Evolutionary conservation across 768 basidiomycete species (phyloP).

Genomic region (Kwoniella sp.): DNA sequence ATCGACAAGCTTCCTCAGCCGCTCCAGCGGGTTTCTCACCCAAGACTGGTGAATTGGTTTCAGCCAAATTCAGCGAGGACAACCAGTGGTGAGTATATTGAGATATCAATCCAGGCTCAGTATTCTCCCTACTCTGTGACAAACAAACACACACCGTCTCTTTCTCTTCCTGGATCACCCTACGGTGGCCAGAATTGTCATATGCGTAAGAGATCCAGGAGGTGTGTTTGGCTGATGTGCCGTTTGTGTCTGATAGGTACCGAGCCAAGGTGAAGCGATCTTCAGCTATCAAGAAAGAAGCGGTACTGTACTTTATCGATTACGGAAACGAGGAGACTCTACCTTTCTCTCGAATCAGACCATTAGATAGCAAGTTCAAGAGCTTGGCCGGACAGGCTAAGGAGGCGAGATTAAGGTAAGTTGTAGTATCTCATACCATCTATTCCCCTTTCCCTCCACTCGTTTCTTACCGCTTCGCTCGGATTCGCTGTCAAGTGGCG

Average conservation of each 20-base stretch:
- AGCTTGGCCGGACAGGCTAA: conserved; percentile 88
- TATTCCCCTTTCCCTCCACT: too few relatives aligned
- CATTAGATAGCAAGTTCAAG: conserved; percentile 87
- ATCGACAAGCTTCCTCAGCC: conserved; percentile 64
- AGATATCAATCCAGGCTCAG: too few relatives aligned
- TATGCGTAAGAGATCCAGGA: too few relatives aligned
- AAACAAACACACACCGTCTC: too few relatives aligned
- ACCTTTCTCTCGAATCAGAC: conserved; percentile 73
- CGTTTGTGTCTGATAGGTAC: conserved; percentile 59
- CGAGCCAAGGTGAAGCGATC: conserved; percentile 84
- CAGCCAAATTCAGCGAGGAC: conserved; percentile 79
- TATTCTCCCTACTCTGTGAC: too few relatives aligned
- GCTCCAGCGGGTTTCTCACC: conserved; percentile 73
- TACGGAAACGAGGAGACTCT: conserved; percentile 87
- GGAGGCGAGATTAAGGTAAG: conserved; percentile 83
- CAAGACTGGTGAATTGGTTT: conserved; percentile 83
- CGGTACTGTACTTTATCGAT: conserved; percentile 86
- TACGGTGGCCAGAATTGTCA: too few relatives aligned
- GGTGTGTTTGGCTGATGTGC: neutral
- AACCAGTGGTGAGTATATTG: conserved; percentile 71
- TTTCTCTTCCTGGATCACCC: neutral
- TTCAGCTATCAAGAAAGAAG: conserved; percentile 89
- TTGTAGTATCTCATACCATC: too few relatives aligned
- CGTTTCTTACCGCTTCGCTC: too few relatives aligned
- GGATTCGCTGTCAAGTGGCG: neutral